A percentile compares a stretch with the other conserved stretches of the same genome.
Evolutionary conservation across 352 stramenopile genomes (phyloP).

Genomic region (Phytophthora tubulina): DNA sequence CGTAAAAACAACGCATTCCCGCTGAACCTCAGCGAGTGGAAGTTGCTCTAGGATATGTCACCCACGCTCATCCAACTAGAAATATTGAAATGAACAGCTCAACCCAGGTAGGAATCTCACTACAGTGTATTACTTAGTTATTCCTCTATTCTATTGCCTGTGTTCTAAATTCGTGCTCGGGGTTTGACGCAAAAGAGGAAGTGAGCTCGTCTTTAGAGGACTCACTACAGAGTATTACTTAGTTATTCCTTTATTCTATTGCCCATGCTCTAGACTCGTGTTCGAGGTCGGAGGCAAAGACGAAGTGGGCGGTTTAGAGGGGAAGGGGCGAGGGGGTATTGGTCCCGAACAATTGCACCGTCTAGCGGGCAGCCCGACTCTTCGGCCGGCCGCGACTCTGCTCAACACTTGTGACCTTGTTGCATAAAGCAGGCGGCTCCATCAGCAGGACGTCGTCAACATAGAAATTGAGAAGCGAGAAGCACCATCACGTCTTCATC

Average conservation of each 20-base stretch:
- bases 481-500: neutral
- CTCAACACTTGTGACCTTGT: neutral
- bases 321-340: too few species aligned
- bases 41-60: neutral
- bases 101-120: slow-evolving; percentile 1
- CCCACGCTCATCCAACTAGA: slow-evolving; percentile 16
- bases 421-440: neutral
- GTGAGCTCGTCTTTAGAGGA: slow-evolving; percentile 6
- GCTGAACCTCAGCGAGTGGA: neutral
- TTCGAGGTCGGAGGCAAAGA: too few species aligned
- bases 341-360: neutral
- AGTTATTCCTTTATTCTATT: neutral
- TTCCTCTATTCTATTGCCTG: neutral
- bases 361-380: too few species aligned
- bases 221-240: slow-evolving; percentile 11
- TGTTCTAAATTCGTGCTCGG: neutral
- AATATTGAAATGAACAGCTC: slow-evolving; percentile 8
- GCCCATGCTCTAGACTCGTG: too few species aligned
- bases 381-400: too few species aligned
- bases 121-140: slow-evolving; percentile 8
- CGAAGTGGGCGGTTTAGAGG: too few species aligned
- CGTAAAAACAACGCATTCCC: neutral
- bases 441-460: slow-evolving; percentile 4
- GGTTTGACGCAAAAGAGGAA: too few species aligned
- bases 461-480: neutral